Evolutionary conservation across 192 early-diverging fungal genomes (phyloP).

Genomic region (Backusella sp.): DNA sequence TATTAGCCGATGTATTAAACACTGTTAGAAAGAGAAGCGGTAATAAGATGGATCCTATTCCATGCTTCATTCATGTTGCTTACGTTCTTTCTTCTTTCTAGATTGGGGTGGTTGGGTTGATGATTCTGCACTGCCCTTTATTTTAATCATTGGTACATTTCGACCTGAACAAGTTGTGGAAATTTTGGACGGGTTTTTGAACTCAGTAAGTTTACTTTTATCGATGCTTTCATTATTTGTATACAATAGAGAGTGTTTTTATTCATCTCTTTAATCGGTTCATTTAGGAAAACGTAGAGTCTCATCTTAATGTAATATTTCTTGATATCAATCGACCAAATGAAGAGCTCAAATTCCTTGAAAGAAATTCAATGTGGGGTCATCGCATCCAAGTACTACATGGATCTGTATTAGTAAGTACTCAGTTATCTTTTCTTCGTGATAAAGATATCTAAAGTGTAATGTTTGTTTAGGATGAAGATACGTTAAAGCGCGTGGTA

Average conservation of each 20-base stretch:
- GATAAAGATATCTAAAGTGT: background rate
- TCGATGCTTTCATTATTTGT: background rate
- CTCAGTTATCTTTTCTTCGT: background rate
- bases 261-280: background rate
- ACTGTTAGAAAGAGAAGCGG: constrained; percentile 29
- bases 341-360: constrained; percentile 39
- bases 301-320: constrained; percentile 40
- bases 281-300: background rate
- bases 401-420: constrained; percentile 24
- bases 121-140: constrained; percentile 23
- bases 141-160: constrained; percentile 42
- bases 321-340: constrained; percentile 38
- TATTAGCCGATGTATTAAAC: constrained; percentile 44
- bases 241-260: background rate
- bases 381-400: constrained; percentile 28
- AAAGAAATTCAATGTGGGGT: constrained; percentile 33
- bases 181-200: constrained; percentile 42
- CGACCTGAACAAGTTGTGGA: constrained; percentile 34
- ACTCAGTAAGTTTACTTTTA: constrained; percentile 22
- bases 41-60: background rate
- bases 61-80: background rate
- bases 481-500: constrained; percentile 14
- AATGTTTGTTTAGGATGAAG: background rate
- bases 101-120: constrained; percentile 18
- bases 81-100: background rate